Base-by-base conservation (phyloP, 2,329 filamentous ascomycete genomes). In the Colletotrichum ledebouriae region DNA sequence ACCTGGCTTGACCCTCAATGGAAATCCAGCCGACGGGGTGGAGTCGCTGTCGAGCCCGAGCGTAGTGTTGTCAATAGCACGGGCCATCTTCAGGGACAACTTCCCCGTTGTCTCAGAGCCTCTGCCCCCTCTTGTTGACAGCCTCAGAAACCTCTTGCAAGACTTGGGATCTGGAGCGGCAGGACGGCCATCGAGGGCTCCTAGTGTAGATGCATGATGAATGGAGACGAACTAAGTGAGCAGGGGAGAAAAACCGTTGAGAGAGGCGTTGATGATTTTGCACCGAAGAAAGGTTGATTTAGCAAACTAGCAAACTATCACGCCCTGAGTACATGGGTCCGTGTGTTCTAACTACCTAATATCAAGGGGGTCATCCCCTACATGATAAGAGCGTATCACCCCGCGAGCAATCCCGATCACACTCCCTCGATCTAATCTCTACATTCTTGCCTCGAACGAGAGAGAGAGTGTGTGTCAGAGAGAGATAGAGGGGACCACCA, bases 31-130 rank as follows among this genome's bases (percentile, higher is more conserved):
- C 20, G 61, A 66, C 12, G 66, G 66, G 5, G 62, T 60, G 3
- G 55, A 65, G 29, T 69, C 61, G 11, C 25, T 69, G 12, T 69
- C 60, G 11, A 65, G 50, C 12, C 66, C 66, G 6, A 69, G 49
- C 25, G 50, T 66, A 4, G 61, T 66, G 6, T 56, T 69, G 11
- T 65, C 66, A 15, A 41, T 69, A 9, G 61, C 55, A 11, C 50
- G 66, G 22, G 66, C 56, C 5, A 66, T 66, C 6, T 50, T 65
- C 11, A 41, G 66, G 34, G 42, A 60, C 25, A 69, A 69, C n/a
- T 69, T 69, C 20, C 66, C 66, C 15, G 61, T 69, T 12, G 66
- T 69, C n/a, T 65, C 66, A 13, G 61, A 69, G 33, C 66, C 66
- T 15, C 15, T 69, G 13, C 66, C 66, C 2, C 66, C 66, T 5